phyloP scores from a whole-genome alignment of 805 yeast species.

The Ogataea methanolica region DNA sequence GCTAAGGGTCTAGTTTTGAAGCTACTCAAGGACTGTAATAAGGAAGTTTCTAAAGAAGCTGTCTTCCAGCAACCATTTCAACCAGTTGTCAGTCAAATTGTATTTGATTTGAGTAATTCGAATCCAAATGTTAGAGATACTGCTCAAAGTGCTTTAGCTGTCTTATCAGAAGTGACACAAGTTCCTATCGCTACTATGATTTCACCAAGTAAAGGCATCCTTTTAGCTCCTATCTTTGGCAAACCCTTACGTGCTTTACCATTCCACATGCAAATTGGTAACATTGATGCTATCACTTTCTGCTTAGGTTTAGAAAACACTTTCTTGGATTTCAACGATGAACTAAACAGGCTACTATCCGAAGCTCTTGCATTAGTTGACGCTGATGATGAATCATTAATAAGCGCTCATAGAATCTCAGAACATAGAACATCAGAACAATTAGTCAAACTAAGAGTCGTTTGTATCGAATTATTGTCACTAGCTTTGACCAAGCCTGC shows the following conservation, averaged over 20 bases:
- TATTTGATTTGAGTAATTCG: slow-evolving; percentile 89
- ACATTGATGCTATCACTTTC: slow-evolving; percentile 94
- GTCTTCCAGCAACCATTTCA: slow-evolving; percentile 70
- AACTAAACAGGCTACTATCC: slow-evolving; percentile 72
- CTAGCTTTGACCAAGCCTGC: slow-evolving; percentile 82
- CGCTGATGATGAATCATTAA: slow-evolving; percentile 94
- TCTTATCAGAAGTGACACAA: slow-evolving; percentile 63
- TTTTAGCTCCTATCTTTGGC: slow-evolving; percentile 91
- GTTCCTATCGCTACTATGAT: slow-evolving; percentile 72
- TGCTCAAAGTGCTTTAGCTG: slow-evolving; percentile 64
- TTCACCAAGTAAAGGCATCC: slow-evolving; percentile 74
- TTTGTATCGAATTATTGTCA: slow-evolving; percentile 79
- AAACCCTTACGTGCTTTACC: slow-evolving; percentile 96
- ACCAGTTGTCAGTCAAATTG: slow-evolving; percentile 81
- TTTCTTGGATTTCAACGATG: slow-evolving; percentile 83
- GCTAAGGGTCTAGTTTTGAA: slow-evolving; percentile 67
- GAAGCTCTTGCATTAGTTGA: slow-evolving; percentile 95
- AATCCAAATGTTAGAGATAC: slow-evolving; percentile 78
- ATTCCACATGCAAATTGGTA: slow-evolving; percentile 97
- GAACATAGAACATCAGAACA: slow-evolving; percentile 90
- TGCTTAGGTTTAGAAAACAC: slow-evolving; percentile 79
- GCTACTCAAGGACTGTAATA: slow-evolving; percentile 63
- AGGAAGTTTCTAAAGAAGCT: slow-evolving; percentile 54
- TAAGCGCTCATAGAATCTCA: slow-evolving; percentile 77
- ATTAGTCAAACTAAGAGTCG: slow-evolving; percentile 79